phyloP scores from a whole-genome alignment of 2,329 filamentous ascomycete species.

The Beauveria varroae region DNA sequence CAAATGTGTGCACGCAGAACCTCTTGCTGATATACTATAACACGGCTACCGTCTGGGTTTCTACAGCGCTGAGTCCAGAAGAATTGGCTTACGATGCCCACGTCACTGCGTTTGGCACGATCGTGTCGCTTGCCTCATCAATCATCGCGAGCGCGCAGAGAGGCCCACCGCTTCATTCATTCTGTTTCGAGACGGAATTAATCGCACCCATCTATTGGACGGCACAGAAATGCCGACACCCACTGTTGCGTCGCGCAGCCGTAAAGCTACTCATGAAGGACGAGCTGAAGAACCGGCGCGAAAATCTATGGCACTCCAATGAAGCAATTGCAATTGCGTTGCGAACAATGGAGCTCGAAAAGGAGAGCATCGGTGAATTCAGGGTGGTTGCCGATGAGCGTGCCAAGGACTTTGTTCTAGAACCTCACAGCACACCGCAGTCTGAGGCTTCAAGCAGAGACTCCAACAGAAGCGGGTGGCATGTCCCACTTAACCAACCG shows the following conservation, averaged over 20 bases:
- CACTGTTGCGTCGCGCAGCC: slow-evolving; percentile 30
- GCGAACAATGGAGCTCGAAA: slow-evolving; percentile 30
- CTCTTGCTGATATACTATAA: slow-evolving; percentile 32
- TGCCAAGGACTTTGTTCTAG: background rate
- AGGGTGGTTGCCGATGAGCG: background rate
- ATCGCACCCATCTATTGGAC: slow-evolving; percentile 36
- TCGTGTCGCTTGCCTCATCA: slow-evolving; percentile 27
- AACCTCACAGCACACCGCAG: background rate
- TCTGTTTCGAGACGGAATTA: slow-evolving; percentile 36
- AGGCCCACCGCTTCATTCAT: slow-evolving; percentile 18
- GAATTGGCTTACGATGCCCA: slow-evolving; percentile 30
- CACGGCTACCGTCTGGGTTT: slow-evolving; percentile 25
- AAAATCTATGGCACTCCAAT: slow-evolving; percentile 32
- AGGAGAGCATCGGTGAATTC: slow-evolving; percentile 13
- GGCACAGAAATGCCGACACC: slow-evolving; percentile 33
- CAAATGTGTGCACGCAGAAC: slow-evolving; percentile 15
- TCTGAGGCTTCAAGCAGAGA: slow-evolving; percentile 2
- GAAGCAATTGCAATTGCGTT: slow-evolving; percentile 25
- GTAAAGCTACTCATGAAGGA: slow-evolving; percentile 27
- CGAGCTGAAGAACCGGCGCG: slow-evolving; percentile 25
- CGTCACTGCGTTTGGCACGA: slow-evolving; percentile 26
- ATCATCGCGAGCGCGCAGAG: slow-evolving; percentile 18
- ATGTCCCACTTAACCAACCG: background rate
- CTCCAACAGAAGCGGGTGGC: background rate
- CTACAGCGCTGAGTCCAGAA: slow-evolving; percentile 20